Percentiles rank a stretch among this genome's conserved stretches.
These are phyloP conservation scores for Margaritispora aquatica DNA, from an alignment of 495 filamentous ascomycete genomes.

Conservation along the genomic window DNA sequence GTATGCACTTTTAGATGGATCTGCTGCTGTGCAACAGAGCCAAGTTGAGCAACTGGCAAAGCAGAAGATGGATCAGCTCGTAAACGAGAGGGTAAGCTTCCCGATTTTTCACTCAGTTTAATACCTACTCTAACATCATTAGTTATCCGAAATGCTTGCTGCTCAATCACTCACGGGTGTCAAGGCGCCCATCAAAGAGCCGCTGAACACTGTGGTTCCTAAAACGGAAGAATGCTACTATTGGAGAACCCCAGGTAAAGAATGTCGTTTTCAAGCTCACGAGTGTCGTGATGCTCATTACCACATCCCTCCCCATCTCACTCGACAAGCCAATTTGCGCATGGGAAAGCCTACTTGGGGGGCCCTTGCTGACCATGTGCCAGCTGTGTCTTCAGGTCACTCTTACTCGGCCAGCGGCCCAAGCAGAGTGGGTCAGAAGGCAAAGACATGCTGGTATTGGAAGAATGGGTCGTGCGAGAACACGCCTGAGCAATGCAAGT, in stretches of 20 bases:
- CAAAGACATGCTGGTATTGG: constrained; percentile 16
- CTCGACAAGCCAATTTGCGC: constrained; percentile 1
- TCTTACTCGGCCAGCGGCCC: no score
- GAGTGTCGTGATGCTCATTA: constrained; percentile 15
- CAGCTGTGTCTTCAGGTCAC: not conserved
- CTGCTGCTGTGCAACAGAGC: not conserved
- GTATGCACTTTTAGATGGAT: constrained; percentile 10
- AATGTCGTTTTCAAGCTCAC: constrained; percentile 11
- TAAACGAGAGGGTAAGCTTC: constrained; percentile 11
- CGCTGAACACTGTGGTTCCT: not conserved
- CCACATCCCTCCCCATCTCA: not conserved
- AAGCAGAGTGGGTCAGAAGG: no score
- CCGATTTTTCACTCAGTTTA: not conserved
- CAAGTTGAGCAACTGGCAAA: not conserved
- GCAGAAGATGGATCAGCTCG: constrained; percentile 1
- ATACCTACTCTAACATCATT: not conserved
- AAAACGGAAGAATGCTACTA: constrained; percentile 16
- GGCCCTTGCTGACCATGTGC: constrained; percentile 4
- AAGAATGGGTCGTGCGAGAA: constrained; percentile 8
- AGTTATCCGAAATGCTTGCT: constrained; percentile 11
- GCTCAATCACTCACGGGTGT: not conserved
- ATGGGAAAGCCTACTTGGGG: constrained; percentile 14
- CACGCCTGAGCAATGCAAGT: constrained; percentile 12
- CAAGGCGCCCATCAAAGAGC: constrained; percentile 1
- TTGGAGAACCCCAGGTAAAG: constrained; percentile 11